These are phyloP conservation scores for Pyrenochaeta sp. DNA, from an alignment of 2,329 filamentous ascomycete species.

Conservation along the genomic window DNA sequence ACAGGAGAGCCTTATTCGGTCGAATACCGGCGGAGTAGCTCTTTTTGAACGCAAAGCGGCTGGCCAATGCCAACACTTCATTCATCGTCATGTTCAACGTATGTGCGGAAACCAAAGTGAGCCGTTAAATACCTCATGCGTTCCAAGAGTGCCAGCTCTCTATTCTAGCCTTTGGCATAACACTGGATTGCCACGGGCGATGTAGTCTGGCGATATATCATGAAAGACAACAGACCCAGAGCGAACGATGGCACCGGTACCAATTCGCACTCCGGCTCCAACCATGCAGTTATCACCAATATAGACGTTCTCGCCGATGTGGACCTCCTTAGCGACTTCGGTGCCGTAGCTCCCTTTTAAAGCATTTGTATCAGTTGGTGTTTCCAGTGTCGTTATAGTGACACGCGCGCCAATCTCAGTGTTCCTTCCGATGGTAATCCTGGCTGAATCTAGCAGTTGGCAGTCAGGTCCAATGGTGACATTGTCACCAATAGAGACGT, in stretches of 20 bases:
- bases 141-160: too few relatives aligned
- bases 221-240: constrained; percentile 64
- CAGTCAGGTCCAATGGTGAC: constrained; percentile 82
- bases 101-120: too few relatives aligned
- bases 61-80: too few relatives aligned
- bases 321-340: constrained; percentile 74
- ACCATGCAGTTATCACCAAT: constrained; percentile 70
- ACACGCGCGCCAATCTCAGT: constrained; percentile 79
- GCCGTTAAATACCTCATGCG: too few relatives aligned
- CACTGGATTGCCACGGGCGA: constrained; percentile 57
- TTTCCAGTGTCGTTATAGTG: constrained; percentile 78
- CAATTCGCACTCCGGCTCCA: constrained; percentile 62
- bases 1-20: too few relatives aligned
- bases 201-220: constrained; percentile 56
- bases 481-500: constrained; percentile 84
- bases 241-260: constrained; percentile 60
- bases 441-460: constrained; percentile 80
- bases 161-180: constrained; percentile 3
- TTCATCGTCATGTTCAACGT: too few relatives aligned
- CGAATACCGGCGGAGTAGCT: too few relatives aligned
- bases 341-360: constrained; percentile 76
- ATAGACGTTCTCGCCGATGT: constrained; percentile 53
- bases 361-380: constrained; percentile 75
- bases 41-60: too few relatives aligned
- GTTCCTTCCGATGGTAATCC: constrained; percentile 68